Evolutionary conservation across 106 monocot species (phyloP), one percentile per base, ranked within the genome.

Genomic region (Vanilla planifolia): DNA sequence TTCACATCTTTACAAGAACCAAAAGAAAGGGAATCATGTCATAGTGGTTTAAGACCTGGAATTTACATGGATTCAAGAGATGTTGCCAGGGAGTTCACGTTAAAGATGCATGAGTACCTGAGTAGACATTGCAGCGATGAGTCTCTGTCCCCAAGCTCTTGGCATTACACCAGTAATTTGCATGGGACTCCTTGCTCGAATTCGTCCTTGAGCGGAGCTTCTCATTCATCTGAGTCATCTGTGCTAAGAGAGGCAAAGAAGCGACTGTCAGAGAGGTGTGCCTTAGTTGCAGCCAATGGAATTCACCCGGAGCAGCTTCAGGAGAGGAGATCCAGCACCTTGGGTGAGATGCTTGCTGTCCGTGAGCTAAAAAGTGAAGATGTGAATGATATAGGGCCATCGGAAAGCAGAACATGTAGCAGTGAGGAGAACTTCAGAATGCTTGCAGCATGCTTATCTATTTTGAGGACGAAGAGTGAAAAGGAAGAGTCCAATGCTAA

Each of bases 211-310:
- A 70, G 68, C 27, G 51, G 67, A 17, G 55, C 45, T 16, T 75
- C 75, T 16, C 47, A 65, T 63, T 82, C 79, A 1, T 63, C 75
- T 0, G 79, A 79, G 34, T 70, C 79, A 15, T 79, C 79, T 33
- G 82, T 82, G 4, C 61, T 75, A 50, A 79, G 62, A 67, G 82
- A 82, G 65, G 87, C 87, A 8, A 88, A 79, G 70, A 88, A 65
- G 47, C 53, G 82, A 43, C 59, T 88, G 15, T 82, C 79, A 29
- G 87, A 79, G 67, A 79, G 87, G 39, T 82, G 79, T 81, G 71
- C 63, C 17, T n/a, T 56, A 52, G 48, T 78, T 6, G 16, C 67
- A 55, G 66, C 77, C 19, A 72, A 62, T 47, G 72, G 33, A 51
- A 32, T 40, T 22, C 33, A 25, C 71, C 62, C 61, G 48, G 81